Evolutionary conservation across 371 early-diverging fungal species (phyloP).

Genomic region (Cokeromyces recurvatus): DNA sequence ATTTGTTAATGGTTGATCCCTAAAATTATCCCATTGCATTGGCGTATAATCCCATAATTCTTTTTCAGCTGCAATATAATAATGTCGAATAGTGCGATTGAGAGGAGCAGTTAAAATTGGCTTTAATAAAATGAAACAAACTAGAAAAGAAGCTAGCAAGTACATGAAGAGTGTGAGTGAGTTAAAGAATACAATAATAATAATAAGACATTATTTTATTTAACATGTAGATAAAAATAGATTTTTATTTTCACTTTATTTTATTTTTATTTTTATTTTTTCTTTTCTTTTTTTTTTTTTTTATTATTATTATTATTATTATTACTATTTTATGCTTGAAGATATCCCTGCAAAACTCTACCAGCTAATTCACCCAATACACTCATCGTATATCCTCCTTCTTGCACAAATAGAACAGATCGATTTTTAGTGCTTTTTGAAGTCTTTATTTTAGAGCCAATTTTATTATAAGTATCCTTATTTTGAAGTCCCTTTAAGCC

Average conservation of each 20-base stretch:
- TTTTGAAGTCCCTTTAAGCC: constrained; percentile 43
- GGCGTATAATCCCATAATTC: constrained; percentile 52
- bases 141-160: no score
- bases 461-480: constrained; percentile 43
- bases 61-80: constrained; percentile 48
- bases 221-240: no score
- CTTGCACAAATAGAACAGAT: constrained; percentile 69
- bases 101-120: not conserved
- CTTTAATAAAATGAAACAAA: no score
- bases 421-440: constrained; percentile 18
- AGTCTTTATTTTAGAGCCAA: constrained; percentile 44
- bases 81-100: constrained; percentile 22
- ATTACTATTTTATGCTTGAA: no score
- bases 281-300: no score
- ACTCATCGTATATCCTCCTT: constrained; percentile 66
- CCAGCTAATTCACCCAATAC: constrained; percentile 57
- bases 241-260: no score
- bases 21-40: constrained; percentile 28
- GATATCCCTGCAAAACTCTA: constrained; percentile 55
- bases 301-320: no score
- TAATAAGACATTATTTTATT: no score
- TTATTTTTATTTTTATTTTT: no score
- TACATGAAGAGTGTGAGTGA: no score
- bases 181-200: no score
- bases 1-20: constrained; percentile 28